Conservation (phyloP, 257 asterid genomes). For the Scutellaria barbata region DNA sequence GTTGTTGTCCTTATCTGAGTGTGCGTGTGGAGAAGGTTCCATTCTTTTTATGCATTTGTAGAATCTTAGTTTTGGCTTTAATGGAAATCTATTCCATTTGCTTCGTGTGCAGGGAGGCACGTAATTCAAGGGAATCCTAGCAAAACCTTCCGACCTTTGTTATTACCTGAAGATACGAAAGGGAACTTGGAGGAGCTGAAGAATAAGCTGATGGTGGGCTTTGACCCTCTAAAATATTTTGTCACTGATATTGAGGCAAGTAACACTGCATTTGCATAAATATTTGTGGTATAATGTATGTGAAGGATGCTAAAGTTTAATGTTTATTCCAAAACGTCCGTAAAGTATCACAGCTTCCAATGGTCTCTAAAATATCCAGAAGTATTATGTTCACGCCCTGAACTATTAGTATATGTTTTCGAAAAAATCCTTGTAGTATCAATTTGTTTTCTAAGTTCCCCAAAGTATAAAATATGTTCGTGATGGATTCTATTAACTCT, state of each 20-base stretch:
- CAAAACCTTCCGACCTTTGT: conserved; percentile 74
- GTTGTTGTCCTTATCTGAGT: conserved; percentile 1
- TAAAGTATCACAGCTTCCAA: no score
- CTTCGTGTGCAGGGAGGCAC: conserved; percentile 54
- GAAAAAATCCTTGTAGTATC: no score
- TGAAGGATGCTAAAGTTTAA: no score
- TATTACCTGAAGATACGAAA: conserved; percentile 53
- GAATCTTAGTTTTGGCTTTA: conserved; percentile 7
- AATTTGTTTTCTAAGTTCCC: no score
- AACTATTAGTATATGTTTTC: no score
- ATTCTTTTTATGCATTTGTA: not conserved
- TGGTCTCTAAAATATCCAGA: no score
- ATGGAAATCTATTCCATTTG: conserved; percentile 10
- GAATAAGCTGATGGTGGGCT: conserved; percentile 84
- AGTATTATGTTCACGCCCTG: no score
- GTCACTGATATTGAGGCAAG: conserved; percentile 80
- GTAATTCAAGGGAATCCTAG: conserved; percentile 69
- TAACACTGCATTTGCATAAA: conserved; percentile 18
- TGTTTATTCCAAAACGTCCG: no score
- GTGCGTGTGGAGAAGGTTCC: conserved; percentile 23
- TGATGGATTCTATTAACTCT: no score
- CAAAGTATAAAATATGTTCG: no score
- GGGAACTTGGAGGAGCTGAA: conserved; percentile 56
- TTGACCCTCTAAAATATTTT: conserved; percentile 76
- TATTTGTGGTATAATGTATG: not conserved